A percentile compares a stretch with the other conserved stretches of the same genome.
Conservation (phyloP, 2,329 filamentous ascomycete species). For the Penicillium janthinellum region DNA sequence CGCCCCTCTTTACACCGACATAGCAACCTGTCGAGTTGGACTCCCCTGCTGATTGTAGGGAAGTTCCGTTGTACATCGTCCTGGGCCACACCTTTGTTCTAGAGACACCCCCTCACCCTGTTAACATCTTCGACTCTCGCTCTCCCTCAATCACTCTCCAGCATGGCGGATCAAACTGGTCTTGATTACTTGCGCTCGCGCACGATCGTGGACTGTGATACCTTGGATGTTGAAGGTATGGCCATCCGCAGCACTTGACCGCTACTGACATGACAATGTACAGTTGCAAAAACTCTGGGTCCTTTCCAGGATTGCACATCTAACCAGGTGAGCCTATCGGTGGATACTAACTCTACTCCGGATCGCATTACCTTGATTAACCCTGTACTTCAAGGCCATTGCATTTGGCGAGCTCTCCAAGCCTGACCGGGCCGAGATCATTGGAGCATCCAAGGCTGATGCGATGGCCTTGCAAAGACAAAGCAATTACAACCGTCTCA, state of each 20-base stretch:
- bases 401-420: slow-evolving; percentile 52
- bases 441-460: slow-evolving; percentile 24
- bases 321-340: slow-evolving; percentile 48
- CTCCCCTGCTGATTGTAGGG: not conserved
- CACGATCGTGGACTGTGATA: slow-evolving; percentile 56
- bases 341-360: not conserved
- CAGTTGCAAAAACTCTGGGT: slow-evolving; percentile 51
- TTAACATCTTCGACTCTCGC: not conserved
- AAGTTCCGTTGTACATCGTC: not conserved
- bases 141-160: not conserved
- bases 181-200: slow-evolving; percentile 49
- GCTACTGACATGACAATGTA: slow-evolving; percentile 2
- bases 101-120: no score
- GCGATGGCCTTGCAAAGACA: slow-evolving; percentile 42
- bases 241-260: not conserved
- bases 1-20: not conserved
- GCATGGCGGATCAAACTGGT: slow-evolving; percentile 26
- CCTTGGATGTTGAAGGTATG: slow-evolving; percentile 52
- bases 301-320: slow-evolving; percentile 58
- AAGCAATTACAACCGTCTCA: slow-evolving; percentile 40
- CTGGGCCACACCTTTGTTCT: not conserved
- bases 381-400: slow-evolving; percentile 44
- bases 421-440: slow-evolving; percentile 37
- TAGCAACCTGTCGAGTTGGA: not conserved
- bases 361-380: not conserved